Evolutionary conservation across 257 asterid genomes (phyloP).

Genomic region (Capsicum baccatum): DNA sequence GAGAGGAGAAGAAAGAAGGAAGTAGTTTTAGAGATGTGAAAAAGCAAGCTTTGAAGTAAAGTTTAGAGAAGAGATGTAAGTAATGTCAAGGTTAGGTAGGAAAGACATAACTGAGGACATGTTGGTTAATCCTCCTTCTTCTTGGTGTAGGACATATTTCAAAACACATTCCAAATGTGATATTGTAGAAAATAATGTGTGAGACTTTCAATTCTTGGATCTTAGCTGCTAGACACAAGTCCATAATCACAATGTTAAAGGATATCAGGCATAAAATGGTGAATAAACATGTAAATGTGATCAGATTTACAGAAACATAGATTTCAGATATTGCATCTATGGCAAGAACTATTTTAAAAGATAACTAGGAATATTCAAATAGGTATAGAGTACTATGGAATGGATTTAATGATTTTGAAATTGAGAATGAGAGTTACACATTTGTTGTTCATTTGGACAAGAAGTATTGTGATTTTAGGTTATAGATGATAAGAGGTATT

Average conservation of each 20-base stretch:
- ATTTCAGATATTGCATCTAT: neutral
- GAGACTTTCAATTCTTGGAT: neutral
- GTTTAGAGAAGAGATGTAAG: too few species aligned
- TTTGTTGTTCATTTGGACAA: neutral
- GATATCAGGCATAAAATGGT: neutral
- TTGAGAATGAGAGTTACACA: neutral
- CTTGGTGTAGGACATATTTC: too few species aligned
- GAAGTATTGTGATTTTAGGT: neutral
- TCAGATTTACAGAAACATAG: neutral
- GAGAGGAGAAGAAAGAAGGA: too few species aligned
- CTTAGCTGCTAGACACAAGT: neutral
- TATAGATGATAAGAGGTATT: neutral
- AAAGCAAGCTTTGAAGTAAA: too few species aligned
- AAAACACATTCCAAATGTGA: too few species aligned
- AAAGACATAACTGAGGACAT: too few species aligned
- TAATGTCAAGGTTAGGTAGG: too few species aligned
- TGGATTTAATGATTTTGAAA: neutral
- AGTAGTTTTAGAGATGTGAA: too few species aligned
- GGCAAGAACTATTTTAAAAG: neutral
- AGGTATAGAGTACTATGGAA: too few species aligned
- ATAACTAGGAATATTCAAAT: neutral
- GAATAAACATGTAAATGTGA: too few species aligned
- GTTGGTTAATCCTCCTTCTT: too few species aligned
- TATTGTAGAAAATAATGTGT: too few species aligned
- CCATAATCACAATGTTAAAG: neutral